Evolutionary conservation across 176 grass and related monocot species (phyloP), one percentile per base, ranked within the genome.

Genomic region (Themeda triandra): DNA sequence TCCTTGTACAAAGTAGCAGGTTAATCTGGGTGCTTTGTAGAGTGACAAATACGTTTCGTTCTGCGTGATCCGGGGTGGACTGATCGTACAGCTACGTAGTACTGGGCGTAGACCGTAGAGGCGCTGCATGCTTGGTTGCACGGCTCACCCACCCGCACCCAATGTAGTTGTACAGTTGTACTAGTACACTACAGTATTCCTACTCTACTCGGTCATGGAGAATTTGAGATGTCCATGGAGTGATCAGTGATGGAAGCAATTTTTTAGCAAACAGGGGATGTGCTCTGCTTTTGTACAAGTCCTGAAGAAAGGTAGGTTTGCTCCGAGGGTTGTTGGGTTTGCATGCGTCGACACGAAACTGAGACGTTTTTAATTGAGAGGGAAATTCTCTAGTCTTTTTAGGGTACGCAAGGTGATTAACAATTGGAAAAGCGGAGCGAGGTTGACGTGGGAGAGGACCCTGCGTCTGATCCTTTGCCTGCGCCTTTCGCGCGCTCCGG

Each of bases 131-230:
- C 39, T 73, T 31, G 77, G 28, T 60, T 32, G 73, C 66, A 86
- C 73, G 83, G 79, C 66, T 78, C 83, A 82, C 74, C 83, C 14
- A 86, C 83, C 79, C 1, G 69, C 68, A 46, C 45, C 79, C 76
- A 73, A 66, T 75, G 25, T n/a, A 17, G 66, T 79, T 73, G 45
- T 5, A 17, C 45, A 17, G 66, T 79, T 73, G 45, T 5, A 17
- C 45, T 6, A 48, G 4, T 53, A 23, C 51, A 48, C 45, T 51
- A 21, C 49, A 18, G 17, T 17, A 17, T 1, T 14, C 18, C 2
- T 56, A 56, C 51, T 23, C 53, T 56, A 56, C 18, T 54, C n/a
- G n/a, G n/a, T n/a, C 19, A 54, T 54, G 51, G 6, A 1, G n/a
- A n/a, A n/a, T n/a, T n/a, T n/a, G n/a, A 3, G 14, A 49, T 18